Percentiles rank a stretch among this genome's conserved stretches.
Conservation (phyloP, 805 yeast species). For the Metschnikowia gelsemii region DNA sequence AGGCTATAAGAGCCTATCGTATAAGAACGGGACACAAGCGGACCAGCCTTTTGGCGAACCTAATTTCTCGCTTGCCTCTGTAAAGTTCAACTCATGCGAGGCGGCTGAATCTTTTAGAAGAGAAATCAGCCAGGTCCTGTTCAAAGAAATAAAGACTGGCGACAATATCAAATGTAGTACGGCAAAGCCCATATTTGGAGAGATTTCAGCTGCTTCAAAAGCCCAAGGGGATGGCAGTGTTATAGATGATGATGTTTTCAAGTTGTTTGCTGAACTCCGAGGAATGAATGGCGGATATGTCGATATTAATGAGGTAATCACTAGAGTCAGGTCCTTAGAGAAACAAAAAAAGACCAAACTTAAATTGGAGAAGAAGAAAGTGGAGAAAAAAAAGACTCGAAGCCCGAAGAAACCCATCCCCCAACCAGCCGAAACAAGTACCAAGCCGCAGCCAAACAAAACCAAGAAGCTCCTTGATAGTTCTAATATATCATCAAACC, state of each 20-base stretch:
- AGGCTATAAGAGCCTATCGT: conserved; percentile 10
- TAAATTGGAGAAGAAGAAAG: conserved; percentile 4
- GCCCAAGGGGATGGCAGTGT: conserved; percentile 4
- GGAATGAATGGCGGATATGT: conserved; percentile 5
- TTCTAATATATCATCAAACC: not conserved
- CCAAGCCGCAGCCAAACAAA: not conserved
- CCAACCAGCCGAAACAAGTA: not conserved
- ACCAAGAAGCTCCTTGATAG: not conserved
- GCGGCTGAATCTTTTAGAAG: conserved; percentile 13
- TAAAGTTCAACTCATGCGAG: conserved; percentile 15
- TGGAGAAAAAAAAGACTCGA: not conserved
- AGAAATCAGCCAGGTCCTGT: conserved; percentile 21
- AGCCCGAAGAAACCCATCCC: not conserved
- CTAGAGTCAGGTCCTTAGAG: not conserved
- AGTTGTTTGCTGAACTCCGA: conserved; percentile 9
- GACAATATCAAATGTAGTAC: conserved; percentile 25
- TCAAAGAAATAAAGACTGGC: conserved; percentile 25
- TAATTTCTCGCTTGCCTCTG: conserved; percentile 20
- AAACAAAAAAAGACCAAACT: conserved; percentile 1
- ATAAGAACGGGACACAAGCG: conserved; percentile 21
- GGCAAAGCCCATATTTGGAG: conserved; percentile 18
- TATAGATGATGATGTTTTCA: conserved; percentile 3
- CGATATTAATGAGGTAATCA: conserved; percentile 5
- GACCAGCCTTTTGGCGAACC: conserved; percentile 23
- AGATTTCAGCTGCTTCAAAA: conserved; percentile 24